A percentile compares a stretch with the other conserved stretches of the same genome.
These are phyloP conservation scores for Candida sojae DNA, from an alignment of 1,139 yeast species.

Conservation along the genomic window DNA sequence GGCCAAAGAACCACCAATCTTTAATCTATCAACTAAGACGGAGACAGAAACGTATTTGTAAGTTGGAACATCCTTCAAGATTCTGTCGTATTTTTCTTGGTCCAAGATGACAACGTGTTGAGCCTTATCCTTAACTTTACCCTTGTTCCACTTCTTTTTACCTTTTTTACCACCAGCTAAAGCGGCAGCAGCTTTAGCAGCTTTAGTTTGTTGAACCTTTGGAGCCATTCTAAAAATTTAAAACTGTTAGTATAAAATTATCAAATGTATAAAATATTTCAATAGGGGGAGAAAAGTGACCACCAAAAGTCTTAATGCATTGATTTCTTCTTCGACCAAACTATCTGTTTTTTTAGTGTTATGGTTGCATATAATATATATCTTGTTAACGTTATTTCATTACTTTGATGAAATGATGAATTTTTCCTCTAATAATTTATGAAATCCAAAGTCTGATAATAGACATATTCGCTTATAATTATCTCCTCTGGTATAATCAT, in stretches of 20 bases:
- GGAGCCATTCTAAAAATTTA: constrained; percentile 79
- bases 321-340: too few relatives aligned
- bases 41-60: constrained; percentile 98
- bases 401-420: too few relatives aligned
- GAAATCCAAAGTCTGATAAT: too few relatives aligned
- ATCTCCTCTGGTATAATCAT: too few relatives aligned
- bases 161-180: constrained; percentile 99
- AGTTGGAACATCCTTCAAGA: constrained; percentile 98
- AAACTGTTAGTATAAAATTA: constrained; percentile 32
- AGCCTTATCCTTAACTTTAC: constrained; percentile 99
- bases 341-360: too few relatives aligned
- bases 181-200: constrained; percentile 99
- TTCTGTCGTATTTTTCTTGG: constrained; percentile 99
- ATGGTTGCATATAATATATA: too few relatives aligned
- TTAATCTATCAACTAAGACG: constrained; percentile 97
- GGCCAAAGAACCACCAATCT: constrained; percentile 99
- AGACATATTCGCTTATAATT: too few relatives aligned
- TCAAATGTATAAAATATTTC: too few relatives aligned
- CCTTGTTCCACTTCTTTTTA: constrained; percentile 99
- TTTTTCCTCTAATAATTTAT: too few relatives aligned
- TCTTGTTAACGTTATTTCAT: too few relatives aligned
- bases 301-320: too few relatives aligned
- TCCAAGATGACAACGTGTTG: constrained; percentile 97
- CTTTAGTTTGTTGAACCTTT: constrained; percentile 98
- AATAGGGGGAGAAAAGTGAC: background rate